These are phyloP conservation scores for Zea mays DNA, from an alignment of 176 grass and related monocot genomes.

Conservation along the genomic window DNA sequence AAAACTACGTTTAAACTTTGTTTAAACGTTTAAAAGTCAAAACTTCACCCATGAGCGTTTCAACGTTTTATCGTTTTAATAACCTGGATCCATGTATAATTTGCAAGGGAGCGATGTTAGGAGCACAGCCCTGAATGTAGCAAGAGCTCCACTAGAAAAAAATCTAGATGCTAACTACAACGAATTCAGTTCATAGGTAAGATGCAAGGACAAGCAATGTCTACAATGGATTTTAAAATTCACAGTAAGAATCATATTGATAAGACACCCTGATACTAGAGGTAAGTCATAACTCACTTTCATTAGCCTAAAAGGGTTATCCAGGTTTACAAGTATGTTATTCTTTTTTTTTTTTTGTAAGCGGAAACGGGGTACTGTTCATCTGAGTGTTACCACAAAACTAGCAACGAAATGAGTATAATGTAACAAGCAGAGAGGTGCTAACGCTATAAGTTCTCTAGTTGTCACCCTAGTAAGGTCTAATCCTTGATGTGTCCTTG, in stretches of 20 bases:
- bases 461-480: constrained; percentile 78
- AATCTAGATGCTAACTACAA: neutral
- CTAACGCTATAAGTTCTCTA: constrained; percentile 79
- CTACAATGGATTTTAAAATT: constrained; percentile 14
- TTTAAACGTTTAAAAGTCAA: too few relatives aligned
- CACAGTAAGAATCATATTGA: constrained; percentile 6
- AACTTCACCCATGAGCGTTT: too few relatives aligned
- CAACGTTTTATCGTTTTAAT: too few relatives aligned
- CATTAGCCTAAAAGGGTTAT: constrained; percentile 11
- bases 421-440: constrained; percentile 24
- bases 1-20: too few relatives aligned
- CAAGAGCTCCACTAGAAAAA: neutral
- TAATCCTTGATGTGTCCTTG: constrained; percentile 84
- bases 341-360: neutral
- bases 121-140: neutral
- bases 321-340: constrained; percentile 21
- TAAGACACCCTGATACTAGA: neutral
- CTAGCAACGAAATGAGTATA: constrained; percentile 6
- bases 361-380: neutral
- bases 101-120: neutral
- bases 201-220: neutral
- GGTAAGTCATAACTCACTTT: constrained; percentile 8
- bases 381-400: neutral
- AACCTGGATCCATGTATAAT: neutral
- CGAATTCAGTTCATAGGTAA: neutral